These are phyloP conservation scores for Saturnispora bothae DNA, from an alignment of 805 yeast species.

Conservation along the genomic window DNA sequence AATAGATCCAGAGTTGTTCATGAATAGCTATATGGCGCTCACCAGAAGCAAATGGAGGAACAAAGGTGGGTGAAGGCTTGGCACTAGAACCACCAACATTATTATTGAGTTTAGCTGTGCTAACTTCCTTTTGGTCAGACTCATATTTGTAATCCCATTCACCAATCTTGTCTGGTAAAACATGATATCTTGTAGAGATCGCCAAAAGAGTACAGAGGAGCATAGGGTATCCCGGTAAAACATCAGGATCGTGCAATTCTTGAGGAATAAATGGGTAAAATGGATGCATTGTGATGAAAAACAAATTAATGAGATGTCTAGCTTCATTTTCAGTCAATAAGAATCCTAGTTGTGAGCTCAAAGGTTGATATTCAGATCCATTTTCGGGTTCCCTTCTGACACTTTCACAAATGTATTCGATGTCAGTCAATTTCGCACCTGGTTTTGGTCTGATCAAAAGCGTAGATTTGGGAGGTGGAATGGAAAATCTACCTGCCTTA, in stretches of 20 bases:
- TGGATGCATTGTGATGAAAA: conserved; percentile 76
- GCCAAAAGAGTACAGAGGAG: conserved; percentile 73
- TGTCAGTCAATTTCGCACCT: conserved; percentile 39
- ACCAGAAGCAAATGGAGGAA: conserved; percentile 5
- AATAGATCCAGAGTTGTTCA: conserved; percentile 73
- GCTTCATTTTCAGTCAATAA: conserved; percentile 59
- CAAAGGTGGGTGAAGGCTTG: neutral
- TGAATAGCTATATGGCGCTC: conserved; percentile 50
- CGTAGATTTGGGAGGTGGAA: conserved; percentile 36
- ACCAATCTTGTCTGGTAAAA: conserved; percentile 33
- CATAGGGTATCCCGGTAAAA: conserved; percentile 69
- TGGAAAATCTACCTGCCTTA: conserved; percentile 22
- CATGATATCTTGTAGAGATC: conserved; percentile 68
- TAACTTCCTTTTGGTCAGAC: neutral
- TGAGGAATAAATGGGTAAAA: conserved; percentile 80
- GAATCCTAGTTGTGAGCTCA: neutral
- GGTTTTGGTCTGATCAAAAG: conserved; percentile 37
- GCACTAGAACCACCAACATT: neutral
- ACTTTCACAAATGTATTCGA: conserved; percentile 51
- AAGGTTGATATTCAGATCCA: neutral
- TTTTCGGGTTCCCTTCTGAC: conserved; percentile 10
- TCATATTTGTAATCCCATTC: conserved; percentile 8
- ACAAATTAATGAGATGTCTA: conserved; percentile 42
- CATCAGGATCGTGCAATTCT: conserved; percentile 55
- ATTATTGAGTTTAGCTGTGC: neutral